Conservation (phyloP, 768 basidiomycete species). For the Calvatia gigantea region DNA sequence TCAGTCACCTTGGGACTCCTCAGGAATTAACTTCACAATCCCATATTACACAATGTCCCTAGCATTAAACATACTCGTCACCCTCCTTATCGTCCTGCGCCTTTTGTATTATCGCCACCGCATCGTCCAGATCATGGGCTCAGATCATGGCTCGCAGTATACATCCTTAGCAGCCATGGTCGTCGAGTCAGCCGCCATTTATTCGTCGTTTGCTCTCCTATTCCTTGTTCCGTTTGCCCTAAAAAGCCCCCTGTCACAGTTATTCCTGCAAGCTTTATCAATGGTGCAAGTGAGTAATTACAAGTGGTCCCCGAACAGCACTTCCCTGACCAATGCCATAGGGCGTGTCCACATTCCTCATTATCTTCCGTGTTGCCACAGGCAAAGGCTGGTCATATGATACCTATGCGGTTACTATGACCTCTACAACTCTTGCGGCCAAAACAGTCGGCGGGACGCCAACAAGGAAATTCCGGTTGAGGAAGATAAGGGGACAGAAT, state of each 20-base stretch:
- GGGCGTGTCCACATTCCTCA: conserved; percentile 11
- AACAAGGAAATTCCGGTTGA: neutral
- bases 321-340: neutral
- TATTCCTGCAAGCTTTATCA: conserved; percentile 36
- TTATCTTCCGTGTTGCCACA: conserved; percentile 9
- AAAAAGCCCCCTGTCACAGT: conserved; percentile 26
- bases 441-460: neutral
- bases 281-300: conserved; percentile 32
- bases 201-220: conserved; percentile 26
- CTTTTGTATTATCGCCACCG: conserved; percentile 19
- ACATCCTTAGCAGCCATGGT: conserved; percentile 25
- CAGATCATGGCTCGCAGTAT: conserved; percentile 18
- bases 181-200: conserved; percentile 27
- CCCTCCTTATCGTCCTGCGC: conserved; percentile 22
- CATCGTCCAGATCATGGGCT: conserved; percentile 10
- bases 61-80: conserved; percentile 25
- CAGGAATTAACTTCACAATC: conserved; percentile 16
- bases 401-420: neutral
- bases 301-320: neutral
- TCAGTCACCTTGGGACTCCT: neutral
- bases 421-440: neutral
- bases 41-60: conserved; percentile 25
- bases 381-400: conserved; percentile 11
- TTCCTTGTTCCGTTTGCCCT: conserved; percentile 35
- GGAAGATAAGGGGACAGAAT: neutral